Base-by-base conservation (phyloP, 192 early-diverging fungal genomes). In the Mortierella alpina region DNA sequence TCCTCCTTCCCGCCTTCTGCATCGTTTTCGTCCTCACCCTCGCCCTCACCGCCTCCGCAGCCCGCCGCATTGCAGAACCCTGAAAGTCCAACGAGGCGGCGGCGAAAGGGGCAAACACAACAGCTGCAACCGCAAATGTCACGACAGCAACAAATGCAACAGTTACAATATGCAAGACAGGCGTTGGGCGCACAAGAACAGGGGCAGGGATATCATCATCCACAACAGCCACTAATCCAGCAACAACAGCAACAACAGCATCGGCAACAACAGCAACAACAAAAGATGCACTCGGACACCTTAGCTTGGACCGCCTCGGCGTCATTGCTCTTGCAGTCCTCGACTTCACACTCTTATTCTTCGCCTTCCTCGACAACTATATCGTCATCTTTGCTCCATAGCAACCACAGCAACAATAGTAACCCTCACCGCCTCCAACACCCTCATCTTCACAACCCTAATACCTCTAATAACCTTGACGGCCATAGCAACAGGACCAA, bases 21-120 rank as follows among this genome's bases (percentile, higher is more conserved):
- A 3, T 54, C 58, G 20, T 31, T 39, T 20, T 51, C 67, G 7
- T 59, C 57, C 9, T 67, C 73, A 44, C 31, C 71, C 31, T 76
- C 74, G 51, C 22, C 67, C n/a, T 63, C 62, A 13, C 60, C 49
- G 18, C 60, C 60, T 14, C 23, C 52, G 40, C 18, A 22, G 51
- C 14, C 56, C 6, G 46, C 40, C 13, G 17, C 54, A 20, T 39
- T 50, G 55, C 8, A 48, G 14, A 44, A n/a, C n/a, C 59, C 40
- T 40, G 59, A 71, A 39, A 47, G 12, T 55, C 48, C 31, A 31
- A 12, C 17, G 42, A 63, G 54, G 11, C 54, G 54, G 17, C 54
- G 54, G 23, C 54, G 9, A 18, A 22, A 55, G n/a, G n/a, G 18
- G 17, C 61, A 11, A 49, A 22, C 42, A 53, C 45, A n/a, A 22